These are phyloP conservation scores for Lipomyces oligophaga DNA, from an alignment of 805 yeast species.

Conservation along the genomic window DNA sequence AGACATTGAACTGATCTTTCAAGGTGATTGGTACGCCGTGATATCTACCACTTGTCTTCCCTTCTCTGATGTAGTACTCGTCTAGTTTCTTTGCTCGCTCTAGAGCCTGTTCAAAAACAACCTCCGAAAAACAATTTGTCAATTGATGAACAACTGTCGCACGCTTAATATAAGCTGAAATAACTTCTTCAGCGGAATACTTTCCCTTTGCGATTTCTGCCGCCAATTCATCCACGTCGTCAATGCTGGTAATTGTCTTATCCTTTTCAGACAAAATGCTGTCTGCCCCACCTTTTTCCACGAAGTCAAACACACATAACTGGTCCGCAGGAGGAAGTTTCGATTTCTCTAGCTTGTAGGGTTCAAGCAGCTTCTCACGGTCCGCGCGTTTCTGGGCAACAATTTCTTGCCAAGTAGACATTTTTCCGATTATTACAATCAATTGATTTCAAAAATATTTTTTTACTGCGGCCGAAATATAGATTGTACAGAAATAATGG, in stretches of 20 bases:
- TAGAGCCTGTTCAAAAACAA: conserved; percentile 57
- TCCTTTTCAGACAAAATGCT: conserved; percentile 28
- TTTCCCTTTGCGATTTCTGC: conserved; percentile 33
- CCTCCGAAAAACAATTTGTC: conserved; percentile 38
- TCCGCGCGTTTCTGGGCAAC: conserved; percentile 29
- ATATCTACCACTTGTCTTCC: conserved; percentile 57
- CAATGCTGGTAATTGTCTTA: conserved; percentile 31
- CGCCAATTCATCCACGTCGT: conserved; percentile 27
- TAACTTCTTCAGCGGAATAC: conserved; percentile 46
- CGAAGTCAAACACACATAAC: conserved; percentile 29
- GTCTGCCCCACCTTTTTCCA: conserved; percentile 26
- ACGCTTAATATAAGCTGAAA: conserved; percentile 41
- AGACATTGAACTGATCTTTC: conserved; percentile 59
- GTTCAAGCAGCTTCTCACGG: conserved; percentile 30
- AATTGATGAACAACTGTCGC: conserved; percentile 29
- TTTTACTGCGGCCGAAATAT: too few species aligned
- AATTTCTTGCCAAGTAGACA: conserved; percentile 29
- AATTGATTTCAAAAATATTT: too few species aligned
- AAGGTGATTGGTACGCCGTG: conserved; percentile 68
- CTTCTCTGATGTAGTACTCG: conserved; percentile 43
- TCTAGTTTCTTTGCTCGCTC: conserved; percentile 55
- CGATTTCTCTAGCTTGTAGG: conserved; percentile 26
- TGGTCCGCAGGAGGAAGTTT: conserved; percentile 29
- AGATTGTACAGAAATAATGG: not conserved
- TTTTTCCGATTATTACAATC: too few species aligned